A percentile compares a stretch with the other conserved stretches of the same genome.
Evolutionary conservation across 306 rosid species (phyloP).

Genomic region (Comarum palustre): DNA sequence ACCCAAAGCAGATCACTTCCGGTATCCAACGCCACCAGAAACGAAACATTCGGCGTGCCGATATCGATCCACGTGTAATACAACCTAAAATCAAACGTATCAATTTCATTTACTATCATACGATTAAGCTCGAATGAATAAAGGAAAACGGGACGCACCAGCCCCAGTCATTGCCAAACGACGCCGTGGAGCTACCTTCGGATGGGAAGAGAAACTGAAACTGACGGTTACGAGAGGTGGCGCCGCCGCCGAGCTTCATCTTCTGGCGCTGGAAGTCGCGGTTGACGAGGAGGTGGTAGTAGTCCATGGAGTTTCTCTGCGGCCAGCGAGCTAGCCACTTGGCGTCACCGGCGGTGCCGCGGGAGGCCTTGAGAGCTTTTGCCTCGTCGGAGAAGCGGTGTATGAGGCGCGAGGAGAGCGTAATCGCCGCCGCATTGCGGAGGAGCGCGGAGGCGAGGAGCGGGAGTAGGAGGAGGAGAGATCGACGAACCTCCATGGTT

Average conservation of each 20-base stretch:
- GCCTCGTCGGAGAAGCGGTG: slow-evolving; percentile 77
- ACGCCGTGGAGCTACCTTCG: slow-evolving; percentile 64
- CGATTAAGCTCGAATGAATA: background rate
- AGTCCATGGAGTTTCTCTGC: slow-evolving; percentile 39
- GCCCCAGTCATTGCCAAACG: slow-evolving; percentile 81
- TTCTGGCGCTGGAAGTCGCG: slow-evolving; percentile 58
- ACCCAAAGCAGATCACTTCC: slow-evolving; percentile 96
- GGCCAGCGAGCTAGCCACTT: slow-evolving; percentile 36
- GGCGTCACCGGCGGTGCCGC: slow-evolving; percentile 15
- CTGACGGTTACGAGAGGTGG: slow-evolving; percentile 17
- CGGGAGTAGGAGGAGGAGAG: slow-evolving; percentile 22
- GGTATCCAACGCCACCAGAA: slow-evolving; percentile 90
- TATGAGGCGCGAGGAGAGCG: slow-evolving; percentile 49
- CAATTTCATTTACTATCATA: background rate
- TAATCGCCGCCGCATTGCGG: slow-evolving; percentile 31
- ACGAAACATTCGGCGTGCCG: slow-evolving; percentile 83
- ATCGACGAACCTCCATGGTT: slow-evolving; percentile 40
- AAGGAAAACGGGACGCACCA: slow-evolving; percentile 32
- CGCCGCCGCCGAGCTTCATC: slow-evolving; percentile 46
- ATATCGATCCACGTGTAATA: slow-evolving; percentile 92
- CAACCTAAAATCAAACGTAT: slow-evolving; percentile 46
- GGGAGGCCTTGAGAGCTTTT: slow-evolving; percentile 41
- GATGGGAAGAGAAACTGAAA: slow-evolving; percentile 69
- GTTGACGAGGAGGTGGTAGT: slow-evolving; percentile 50
- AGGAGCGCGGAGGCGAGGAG: slow-evolving; percentile 17